Evolutionary conservation across 108 stramenopile species (phyloP).

Genomic region (Fragilaria crotonensis): DNA sequence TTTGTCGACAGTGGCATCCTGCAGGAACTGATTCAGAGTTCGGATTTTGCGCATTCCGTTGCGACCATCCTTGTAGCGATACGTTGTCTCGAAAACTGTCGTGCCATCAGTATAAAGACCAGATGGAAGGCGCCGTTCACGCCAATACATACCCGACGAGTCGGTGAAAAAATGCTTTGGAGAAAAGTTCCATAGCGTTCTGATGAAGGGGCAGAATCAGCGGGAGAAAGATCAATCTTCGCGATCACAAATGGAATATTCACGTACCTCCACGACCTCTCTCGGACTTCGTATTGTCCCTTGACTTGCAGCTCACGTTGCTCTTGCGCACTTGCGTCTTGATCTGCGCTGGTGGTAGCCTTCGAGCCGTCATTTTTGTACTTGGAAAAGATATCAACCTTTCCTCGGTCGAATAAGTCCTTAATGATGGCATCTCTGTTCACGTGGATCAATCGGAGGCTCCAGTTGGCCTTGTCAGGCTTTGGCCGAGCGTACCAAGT

Average conservation of each 20-base stretch:
- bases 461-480: slow-evolving; percentile 68
- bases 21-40: slow-evolving; percentile 40
- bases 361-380: slow-evolving; percentile 59
- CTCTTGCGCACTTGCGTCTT: slow-evolving; percentile 7
- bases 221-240: background rate
- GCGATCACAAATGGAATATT: background rate
- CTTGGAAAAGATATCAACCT: slow-evolving; percentile 72
- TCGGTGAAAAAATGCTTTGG: slow-evolving; percentile 69
- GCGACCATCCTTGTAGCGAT: slow-evolving; percentile 73
- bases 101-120: slow-evolving; percentile 82
- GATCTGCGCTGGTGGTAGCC: slow-evolving; percentile 6
- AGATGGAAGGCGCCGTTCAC: slow-evolving; percentile 73
- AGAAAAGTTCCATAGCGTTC: slow-evolving; percentile 82
- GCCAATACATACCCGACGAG: slow-evolving; percentile 78
- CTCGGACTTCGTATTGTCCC: slow-evolving; percentile 44
- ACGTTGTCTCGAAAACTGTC: slow-evolving; percentile 64
- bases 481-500: slow-evolving; percentile 78
- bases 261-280: slow-evolving; percentile 71
- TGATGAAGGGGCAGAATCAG: slow-evolving; percentile 4
- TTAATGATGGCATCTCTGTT: slow-evolving; percentile 78
- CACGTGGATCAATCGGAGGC: slow-evolving; percentile 70
- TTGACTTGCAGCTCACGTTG: slow-evolving; percentile 30
- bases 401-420: slow-evolving; percentile 70
- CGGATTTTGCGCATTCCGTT: slow-evolving; percentile 72
- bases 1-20: slow-evolving; percentile 20